Conservation (phyloP, 768 basidiomycete species). For the Mycena venus region DNA sequence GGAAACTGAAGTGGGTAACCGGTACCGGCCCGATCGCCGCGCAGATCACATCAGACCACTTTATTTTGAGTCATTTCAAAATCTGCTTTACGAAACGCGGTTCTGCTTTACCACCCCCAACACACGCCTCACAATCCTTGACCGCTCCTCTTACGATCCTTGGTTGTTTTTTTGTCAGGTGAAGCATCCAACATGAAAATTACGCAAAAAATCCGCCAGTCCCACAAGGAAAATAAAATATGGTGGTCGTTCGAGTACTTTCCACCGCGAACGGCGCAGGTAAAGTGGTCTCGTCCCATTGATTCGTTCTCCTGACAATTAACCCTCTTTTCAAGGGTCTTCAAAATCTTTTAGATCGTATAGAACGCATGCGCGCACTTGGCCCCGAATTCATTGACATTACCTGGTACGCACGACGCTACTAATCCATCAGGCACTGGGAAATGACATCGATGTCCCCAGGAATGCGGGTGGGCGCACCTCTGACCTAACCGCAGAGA, state of each 20-base stretch:
- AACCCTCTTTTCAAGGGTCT: slow-evolving; percentile 67
- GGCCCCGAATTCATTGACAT: slow-evolving; percentile 99
- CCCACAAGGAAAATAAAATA: slow-evolving; percentile 84
- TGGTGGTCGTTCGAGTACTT: slow-evolving; percentile 99
- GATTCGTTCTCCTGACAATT: slow-evolving; percentile 2
- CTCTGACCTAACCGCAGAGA: slow-evolving; percentile 92
- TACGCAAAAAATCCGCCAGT: slow-evolving; percentile 92
- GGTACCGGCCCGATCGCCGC: no score
- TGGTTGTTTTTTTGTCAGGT: slow-evolving; percentile 14
- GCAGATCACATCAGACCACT: no score
- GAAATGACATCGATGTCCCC: slow-evolving; percentile 13
- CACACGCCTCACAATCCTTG: slow-evolving; percentile 24
- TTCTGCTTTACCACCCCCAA: not conserved
- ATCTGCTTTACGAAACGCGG: not conserved
- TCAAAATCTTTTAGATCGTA: slow-evolving; percentile 97
- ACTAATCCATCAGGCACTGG: not conserved
- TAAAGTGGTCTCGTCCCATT: slow-evolving; percentile 45
- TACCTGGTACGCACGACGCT: slow-evolving; percentile 75
- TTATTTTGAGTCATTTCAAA: no score
- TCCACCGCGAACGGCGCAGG: slow-evolving; percentile 95
- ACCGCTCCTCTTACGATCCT: slow-evolving; percentile 31
- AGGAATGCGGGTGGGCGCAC: slow-evolving; percentile 99
- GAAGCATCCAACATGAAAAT: slow-evolving; percentile 81
- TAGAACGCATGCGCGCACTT: slow-evolving; percentile 95
- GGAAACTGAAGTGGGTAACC: no score